Base-by-base conservation (phyloP, 352 stramenopile species). In the Phytophthora nicotianae region DNA sequence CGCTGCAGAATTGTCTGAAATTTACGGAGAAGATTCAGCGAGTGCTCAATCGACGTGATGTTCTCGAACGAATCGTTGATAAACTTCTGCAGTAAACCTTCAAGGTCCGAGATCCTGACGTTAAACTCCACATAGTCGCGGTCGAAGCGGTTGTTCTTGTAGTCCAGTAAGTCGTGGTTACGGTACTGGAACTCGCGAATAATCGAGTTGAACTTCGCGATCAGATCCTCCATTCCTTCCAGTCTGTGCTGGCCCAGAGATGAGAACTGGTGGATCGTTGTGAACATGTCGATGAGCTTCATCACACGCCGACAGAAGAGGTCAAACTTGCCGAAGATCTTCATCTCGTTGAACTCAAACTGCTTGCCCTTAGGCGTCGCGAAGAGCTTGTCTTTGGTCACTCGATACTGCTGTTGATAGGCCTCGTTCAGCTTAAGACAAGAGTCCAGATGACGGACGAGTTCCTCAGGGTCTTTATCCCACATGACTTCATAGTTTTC, bases 261-360 rank as follows among this genome's bases (percentile, higher is more conserved):
- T 29, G 88, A 94, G 54, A 98, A 98, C 75, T 98, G 95, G 62
- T 99, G 95, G 57, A 99, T 98, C 6, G 97, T 99, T 51, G 89
- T 98, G 69, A 99, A 99, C 96, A 99, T 98, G 63, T 99, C 97
- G 59, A 99, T 99, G 29, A 99, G 83, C 72, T 99, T 99, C 73
- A 98, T 97, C 11, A 99, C 88, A 38, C 97, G 92, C 5, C 97
- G 79, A 68, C 95, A 98, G 66, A 99, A 99, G 5, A 99, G 74
- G 61, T 99, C 97, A 60, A 99, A 99, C 61, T 99, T 98, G 57
- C 97, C 96, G 74, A 99, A 99, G 54, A 99, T 98, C 69, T 98
- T 97, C 81, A 98, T 98, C 70, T 99, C 96, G 68, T 98, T 98
- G 74, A 99, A 99, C 74, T 99, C 95, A 64, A 99, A 99, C 59